A percentile compares a stretch with the other conserved stretches of the same genome.
Conservation (phyloP, 2,329 filamentous ascomycete species). For the Hypoxylon sp. region DNA sequence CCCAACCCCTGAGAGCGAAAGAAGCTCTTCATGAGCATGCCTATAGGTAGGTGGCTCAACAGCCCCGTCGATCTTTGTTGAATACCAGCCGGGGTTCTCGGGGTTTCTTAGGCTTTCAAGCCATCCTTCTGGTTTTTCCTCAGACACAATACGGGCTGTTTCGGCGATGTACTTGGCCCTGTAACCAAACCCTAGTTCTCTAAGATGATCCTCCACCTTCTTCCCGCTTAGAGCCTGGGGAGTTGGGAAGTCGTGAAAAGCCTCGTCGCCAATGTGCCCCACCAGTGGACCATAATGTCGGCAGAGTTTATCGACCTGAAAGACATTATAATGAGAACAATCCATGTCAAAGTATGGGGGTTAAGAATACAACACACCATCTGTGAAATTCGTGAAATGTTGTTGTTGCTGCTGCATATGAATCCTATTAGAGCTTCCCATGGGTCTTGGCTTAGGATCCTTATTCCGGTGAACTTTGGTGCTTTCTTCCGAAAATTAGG, state of each 20-base stretch:
- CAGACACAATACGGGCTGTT: constrained; percentile 82
- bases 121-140: constrained; percentile 80
- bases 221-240: constrained; percentile 80
- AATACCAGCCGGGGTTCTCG: constrained; percentile 72
- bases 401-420: constrained; percentile 99
- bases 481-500: constrained; percentile 91
- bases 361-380: constrained; percentile 73
- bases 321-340: constrained; percentile 28
- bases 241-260: constrained; percentile 89
- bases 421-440: constrained; percentile 96
- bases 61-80: constrained; percentile 64
- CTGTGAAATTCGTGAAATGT: constrained; percentile 93
- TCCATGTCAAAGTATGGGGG: background rate
- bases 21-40: constrained; percentile 83
- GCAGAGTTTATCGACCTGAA: constrained; percentile 86
- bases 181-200: constrained; percentile 92
- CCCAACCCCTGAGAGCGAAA: constrained; percentile 88
- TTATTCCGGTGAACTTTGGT: constrained; percentile 88
- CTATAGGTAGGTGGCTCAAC: constrained; percentile 76
- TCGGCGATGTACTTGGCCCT: constrained; percentile 91
- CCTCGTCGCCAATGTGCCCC: constrained; percentile 75
- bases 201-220: constrained; percentile 84
- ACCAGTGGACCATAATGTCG: constrained; percentile 85
- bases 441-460: constrained; percentile 93
- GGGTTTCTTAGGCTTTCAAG: constrained; percentile 84